A percentile compares a stretch with the other conserved stretches of the same genome.
These are phyloP conservation scores for Tylopilus rubrobrunneus DNA, from an alignment of 768 basidiomycete genomes.

Conservation along the genomic window DNA sequence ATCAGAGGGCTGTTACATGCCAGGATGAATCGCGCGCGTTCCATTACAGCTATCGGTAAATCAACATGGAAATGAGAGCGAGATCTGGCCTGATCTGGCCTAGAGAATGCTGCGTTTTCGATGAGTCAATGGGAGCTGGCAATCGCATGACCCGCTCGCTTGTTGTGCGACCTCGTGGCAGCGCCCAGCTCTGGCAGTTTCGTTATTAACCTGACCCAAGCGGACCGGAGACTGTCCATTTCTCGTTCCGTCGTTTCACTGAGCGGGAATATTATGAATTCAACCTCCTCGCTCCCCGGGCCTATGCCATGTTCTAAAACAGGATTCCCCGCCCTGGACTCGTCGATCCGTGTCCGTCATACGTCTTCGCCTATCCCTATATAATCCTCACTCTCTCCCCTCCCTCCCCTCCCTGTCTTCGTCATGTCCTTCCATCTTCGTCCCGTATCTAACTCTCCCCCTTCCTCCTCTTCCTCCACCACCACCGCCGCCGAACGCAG, in stretches of 20 bases:
- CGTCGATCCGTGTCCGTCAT: constrained; percentile 26
- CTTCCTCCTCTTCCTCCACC: constrained; percentile 51
- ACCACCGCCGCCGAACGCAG: constrained; percentile 45
- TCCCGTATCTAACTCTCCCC: constrained; percentile 52
- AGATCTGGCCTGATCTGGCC: constrained; percentile 21
- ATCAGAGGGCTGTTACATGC: constrained; percentile 9
- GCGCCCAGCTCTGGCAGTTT: constrained; percentile 15
- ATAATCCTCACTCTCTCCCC: constrained; percentile 18
- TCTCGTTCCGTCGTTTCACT: constrained; percentile 18
- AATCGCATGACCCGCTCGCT: constrained; percentile 19
- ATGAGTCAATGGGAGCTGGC: constrained; percentile 10
- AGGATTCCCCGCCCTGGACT: constrained; percentile 15
- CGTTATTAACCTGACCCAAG: constrained; percentile 11
- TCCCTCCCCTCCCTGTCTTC: constrained; percentile 1
- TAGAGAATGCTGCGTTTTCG: constrained; percentile 12
- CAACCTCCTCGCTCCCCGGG: neutral
- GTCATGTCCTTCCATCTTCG: constrained; percentile 52
- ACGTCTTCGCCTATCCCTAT: constrained; percentile 13
- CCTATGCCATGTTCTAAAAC: neutral
- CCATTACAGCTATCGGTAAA: constrained; percentile 25
- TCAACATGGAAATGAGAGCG: constrained; percentile 23
- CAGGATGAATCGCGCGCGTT: constrained; percentile 4
- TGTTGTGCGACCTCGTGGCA: constrained; percentile 23
- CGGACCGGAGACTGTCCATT: constrained; percentile 22
- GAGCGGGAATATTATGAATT: neutral